Conservation (phyloP, 345 rosid genomes). For the Pistacia vera region DNA sequence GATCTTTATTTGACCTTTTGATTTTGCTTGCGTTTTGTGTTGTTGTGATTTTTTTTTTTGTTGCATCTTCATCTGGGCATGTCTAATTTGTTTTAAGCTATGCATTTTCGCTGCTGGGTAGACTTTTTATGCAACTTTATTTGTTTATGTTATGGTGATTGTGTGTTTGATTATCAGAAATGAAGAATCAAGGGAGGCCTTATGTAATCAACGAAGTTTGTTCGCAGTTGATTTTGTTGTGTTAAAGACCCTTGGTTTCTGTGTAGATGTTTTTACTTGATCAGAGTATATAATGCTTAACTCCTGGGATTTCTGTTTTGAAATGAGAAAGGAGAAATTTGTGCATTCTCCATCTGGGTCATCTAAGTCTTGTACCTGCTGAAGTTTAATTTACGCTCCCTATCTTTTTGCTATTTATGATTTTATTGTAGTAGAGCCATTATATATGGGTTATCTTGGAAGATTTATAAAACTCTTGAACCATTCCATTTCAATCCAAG, state of each 20-base stretch:
- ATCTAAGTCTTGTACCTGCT: background rate
- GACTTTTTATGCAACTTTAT: background rate
- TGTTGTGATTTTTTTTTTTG: slow-evolving; percentile 15
- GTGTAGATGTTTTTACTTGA: background rate
- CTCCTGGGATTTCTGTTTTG: background rate
- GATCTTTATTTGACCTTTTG: background rate
- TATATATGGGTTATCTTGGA: slow-evolving; percentile 8
- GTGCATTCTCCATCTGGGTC: background rate
- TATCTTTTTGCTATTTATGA: background rate
- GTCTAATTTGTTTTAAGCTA: slow-evolving; percentile 15
- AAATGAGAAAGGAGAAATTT: background rate
- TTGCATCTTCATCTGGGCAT: slow-evolving; percentile 31
- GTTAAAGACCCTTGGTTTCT: background rate
- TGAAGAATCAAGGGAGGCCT: slow-evolving; percentile 3
- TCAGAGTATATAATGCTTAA: background rate
- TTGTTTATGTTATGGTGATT: slow-evolving; percentile 9
- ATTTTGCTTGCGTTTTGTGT: slow-evolving; percentile 12
- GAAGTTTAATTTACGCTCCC: slow-evolving; percentile 6
- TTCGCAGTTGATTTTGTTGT: background rate
- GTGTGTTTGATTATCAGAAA: background rate
- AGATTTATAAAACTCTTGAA: background rate
- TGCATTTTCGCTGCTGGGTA: slow-evolving; percentile 3
- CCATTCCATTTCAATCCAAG: background rate
- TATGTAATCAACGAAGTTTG: background rate
- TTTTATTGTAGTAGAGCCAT: background rate